Evolutionary conservation across 176 grass and related monocot genomes (phyloP), one percentile per base, ranked within the genome.

Genomic region (Eremochloa ophiuroides): DNA sequence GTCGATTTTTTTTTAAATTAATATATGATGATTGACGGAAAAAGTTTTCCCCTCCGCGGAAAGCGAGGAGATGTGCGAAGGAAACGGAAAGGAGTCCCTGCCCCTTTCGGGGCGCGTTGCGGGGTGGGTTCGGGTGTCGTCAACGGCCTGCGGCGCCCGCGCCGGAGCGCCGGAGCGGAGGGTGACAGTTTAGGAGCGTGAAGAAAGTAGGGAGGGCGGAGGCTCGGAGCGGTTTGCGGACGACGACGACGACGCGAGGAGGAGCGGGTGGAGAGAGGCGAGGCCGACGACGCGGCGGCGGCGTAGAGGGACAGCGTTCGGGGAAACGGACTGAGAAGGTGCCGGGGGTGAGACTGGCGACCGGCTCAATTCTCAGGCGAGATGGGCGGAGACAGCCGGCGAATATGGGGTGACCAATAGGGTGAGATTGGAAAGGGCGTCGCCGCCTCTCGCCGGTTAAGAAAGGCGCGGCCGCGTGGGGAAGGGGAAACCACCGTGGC

Each of bases 31-130:
- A 56, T 4, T 46, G 22, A 35, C 43, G 2, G 46, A 38, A 11
- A 77, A 53, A 16, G 7, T 16, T 80, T 27, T 6, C 18, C n/a
- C 60, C 22, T 67, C 30, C 14, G 69, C 76, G 10, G 70, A 80
- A 76, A 76, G 70, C 41, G 70, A 42, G 20, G 66, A 4, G 80
- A 48, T 10, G 73, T 56, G 40, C 35, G 30, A 23, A 55, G 5
- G 31, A 51, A 71, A 10, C 31, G 14, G 8, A 31, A 47, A 48
- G 62, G 75, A 41, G 44, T 18, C 35, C 34, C 51, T 66, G 8
- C 6, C 74, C 35, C 73, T 78, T 88, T 73, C 41, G 75, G 67
- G 35, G n/a, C 39, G 28, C 15, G 70, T 35, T 38, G 85, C 48
- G 61, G 48, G 37, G 69, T 88, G 81, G 68, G 35, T 46, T 61